Conservation (phyloP, 23 red algal species). For the Gracilariopsis chorda region DNA sequence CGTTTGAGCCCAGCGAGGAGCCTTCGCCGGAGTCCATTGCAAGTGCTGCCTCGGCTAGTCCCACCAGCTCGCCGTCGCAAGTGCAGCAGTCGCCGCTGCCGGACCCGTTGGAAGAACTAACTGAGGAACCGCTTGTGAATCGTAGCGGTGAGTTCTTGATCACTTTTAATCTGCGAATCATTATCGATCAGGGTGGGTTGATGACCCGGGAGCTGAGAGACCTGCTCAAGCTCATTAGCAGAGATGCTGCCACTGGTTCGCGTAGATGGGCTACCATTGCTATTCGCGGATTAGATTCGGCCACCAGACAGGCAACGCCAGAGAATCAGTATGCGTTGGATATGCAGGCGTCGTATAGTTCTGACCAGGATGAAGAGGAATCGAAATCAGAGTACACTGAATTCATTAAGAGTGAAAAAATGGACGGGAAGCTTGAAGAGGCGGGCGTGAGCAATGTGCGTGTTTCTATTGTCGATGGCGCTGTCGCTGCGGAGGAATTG, state of each 20-base stretch:
- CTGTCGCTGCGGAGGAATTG: neutral
- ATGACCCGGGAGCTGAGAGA: slow-evolving; percentile 7
- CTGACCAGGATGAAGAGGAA: neutral
- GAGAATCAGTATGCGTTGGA: neutral
- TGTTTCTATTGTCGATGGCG: neutral
- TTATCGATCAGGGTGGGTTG: neutral
- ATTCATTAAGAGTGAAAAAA: neutral
- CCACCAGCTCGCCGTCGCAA: neutral
- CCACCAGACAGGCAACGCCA: neutral
- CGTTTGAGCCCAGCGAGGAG: neutral
- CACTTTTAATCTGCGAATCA: neutral
- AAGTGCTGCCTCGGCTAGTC: too few species aligned
- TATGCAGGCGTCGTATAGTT: slow-evolving; percentile 24
- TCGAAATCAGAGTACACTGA: neutral
- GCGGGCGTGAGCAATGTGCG: neutral
- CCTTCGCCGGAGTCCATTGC: neutral
- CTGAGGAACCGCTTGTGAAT: neutral
- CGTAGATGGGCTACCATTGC: neutral
- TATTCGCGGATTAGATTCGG: neutral
- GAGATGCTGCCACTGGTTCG: neutral
- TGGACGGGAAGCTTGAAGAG: neutral
- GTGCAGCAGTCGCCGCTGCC: neutral
- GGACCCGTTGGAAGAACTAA: neutral
- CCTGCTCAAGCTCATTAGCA: neutral
- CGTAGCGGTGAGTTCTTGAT: neutral